These are phyloP conservation scores for Cyclostephanos tholiformis DNA, from an alignment of 108 stramenopile genomes.

Conservation along the genomic window DNA sequence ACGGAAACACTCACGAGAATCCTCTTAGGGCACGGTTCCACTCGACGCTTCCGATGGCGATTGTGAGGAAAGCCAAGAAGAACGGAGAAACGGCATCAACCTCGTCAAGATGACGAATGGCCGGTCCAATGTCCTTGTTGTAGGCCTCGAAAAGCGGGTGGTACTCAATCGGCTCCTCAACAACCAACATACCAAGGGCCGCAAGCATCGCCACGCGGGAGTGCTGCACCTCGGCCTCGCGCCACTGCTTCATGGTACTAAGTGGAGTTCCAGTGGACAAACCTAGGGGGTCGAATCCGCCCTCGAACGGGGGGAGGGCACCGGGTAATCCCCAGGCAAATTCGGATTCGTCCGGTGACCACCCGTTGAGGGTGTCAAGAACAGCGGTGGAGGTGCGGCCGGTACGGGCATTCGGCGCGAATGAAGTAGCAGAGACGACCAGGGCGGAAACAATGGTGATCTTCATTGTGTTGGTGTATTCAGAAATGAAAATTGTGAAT, in stretches of 20 bases:
- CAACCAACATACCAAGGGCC: constrained; percentile 50
- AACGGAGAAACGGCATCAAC: constrained; percentile 50
- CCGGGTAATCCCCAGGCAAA: constrained; percentile 71
- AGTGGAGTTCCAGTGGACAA: constrained; percentile 52
- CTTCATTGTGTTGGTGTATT: constrained; percentile 14
- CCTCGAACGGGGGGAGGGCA: constrained; percentile 51
- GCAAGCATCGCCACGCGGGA: constrained; percentile 73
- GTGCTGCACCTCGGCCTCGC: constrained; percentile 65
- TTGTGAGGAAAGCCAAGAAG: constrained; percentile 48
- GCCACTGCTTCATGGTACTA: constrained; percentile 36
- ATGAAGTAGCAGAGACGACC: constrained; percentile 31
- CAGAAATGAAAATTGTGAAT: too few relatives aligned
- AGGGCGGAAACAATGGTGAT: constrained; percentile 35
- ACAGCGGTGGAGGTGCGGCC: constrained; percentile 25
- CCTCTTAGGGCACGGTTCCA: constrained; percentile 62
- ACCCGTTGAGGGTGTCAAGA: constrained; percentile 53
- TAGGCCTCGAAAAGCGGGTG: constrained; percentile 55
- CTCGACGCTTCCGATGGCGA: constrained; percentile 65
- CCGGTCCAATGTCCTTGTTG: constrained; percentile 62
- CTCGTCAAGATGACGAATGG: constrained; percentile 59
- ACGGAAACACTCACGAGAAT: constrained; percentile 45
- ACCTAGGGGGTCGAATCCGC: constrained; percentile 71
- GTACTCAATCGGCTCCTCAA: constrained; percentile 52
- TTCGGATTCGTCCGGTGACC: constrained; percentile 51
- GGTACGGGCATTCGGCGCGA: constrained; percentile 21